Evolutionary conservation across 129 eudicot species (phyloP), one percentile per base, ranked within the genome.

Genomic region (Tagetes patula): DNA sequence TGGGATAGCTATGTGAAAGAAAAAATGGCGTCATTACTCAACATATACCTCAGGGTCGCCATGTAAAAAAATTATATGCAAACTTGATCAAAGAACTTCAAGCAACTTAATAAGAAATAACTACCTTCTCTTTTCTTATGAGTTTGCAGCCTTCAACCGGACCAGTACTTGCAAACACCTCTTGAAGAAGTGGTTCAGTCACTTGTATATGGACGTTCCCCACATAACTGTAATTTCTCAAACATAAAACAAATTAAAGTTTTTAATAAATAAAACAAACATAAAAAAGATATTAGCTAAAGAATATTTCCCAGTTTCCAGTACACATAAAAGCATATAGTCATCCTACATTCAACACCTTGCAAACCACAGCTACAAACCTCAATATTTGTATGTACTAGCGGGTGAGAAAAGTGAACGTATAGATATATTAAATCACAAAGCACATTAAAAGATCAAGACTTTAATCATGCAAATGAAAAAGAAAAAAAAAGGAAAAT

Each of bases 91-190:
- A 31, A 33, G 60, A 1, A 0, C 8, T 59, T 60, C n/a, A 60
- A 33, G 13, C 34, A 20, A 88, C 91, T n/a, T 13, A 11, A n/a
- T n/a, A 50, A 54, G 13, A 54, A 54, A 5, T 1, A 2, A 13
- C 13, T 30, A 56, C 65, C 96, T 91, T 91, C 50, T 91, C 97
- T 76, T 91, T 91, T 67, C 97, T 86, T 58, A 91, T 78, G 66
- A 91, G 88, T 80, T 91, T 91, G 87, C 97, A 91, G 53, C 96
- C 82, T 73, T 91, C 97, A 77, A 91, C 92, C 14, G 86, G 92
- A 67, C 97, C 97, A 73, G 97, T 89, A 62, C 88, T 78, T 8
- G 87, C 76, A 78, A 91, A 91, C 40, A 91, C 96, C 75, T 91
- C 97, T 69, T 88, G 97, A 67, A 91, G 90, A 47, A 91, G 91